Base-by-base conservation (phyloP, 2,329 filamentous ascomycete genomes). In the Xylariomycetidae sp. region DNA sequence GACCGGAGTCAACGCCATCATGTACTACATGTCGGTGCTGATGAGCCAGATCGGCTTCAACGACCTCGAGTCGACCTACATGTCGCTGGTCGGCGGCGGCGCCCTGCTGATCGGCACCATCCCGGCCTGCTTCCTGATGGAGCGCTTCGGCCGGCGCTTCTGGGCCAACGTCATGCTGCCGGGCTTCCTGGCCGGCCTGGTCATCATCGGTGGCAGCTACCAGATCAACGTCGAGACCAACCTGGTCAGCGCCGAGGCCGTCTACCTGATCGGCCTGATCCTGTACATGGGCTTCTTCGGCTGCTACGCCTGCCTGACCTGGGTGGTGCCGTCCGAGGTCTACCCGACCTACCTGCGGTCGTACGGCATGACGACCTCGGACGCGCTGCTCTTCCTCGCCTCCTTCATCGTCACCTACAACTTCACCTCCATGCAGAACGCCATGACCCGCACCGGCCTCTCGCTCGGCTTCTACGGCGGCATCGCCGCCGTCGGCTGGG, bases 381-480 rank as follows among this genome's bases (percentile, higher is more conserved):
- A 79, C 29, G 77, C 73, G 2, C 74, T 77, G 41, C 65, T 85
- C 5, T 86, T 85, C 70, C 66, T 85, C 15, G 76, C 72, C 32
- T 81, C 77, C 2, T 85, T 85, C 61, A 68, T 84, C 46, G 79
- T 85, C 32, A 85, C 81, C 8, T 85, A 85, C 67, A 85, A 85
- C 67, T 86, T 85, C 60, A 70, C 71, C 0, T 66, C 67, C 8
- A 86, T 85, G 82, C 74, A 82, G 55, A 54, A 70, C 0, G 72
- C 74, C n/a, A 82, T 86, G 71, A 73, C 68, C 6, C 65, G 60
- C 20, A 83, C 78, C 2, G 81, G 82, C 8, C 63, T 85, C 1
- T 67, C 74, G 0, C 67, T 85, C 0, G 82, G 82, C 3, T 85
- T 86, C 59, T 86, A 84, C 54, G 81, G 82, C 4, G 82, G 82